A percentile compares a stretch with the other conserved stretches of the same genome.
Evolutionary conservation across 2,329 filamentous ascomycete genomes (phyloP).

Genomic region (Apiospora phragmitis): DNA sequence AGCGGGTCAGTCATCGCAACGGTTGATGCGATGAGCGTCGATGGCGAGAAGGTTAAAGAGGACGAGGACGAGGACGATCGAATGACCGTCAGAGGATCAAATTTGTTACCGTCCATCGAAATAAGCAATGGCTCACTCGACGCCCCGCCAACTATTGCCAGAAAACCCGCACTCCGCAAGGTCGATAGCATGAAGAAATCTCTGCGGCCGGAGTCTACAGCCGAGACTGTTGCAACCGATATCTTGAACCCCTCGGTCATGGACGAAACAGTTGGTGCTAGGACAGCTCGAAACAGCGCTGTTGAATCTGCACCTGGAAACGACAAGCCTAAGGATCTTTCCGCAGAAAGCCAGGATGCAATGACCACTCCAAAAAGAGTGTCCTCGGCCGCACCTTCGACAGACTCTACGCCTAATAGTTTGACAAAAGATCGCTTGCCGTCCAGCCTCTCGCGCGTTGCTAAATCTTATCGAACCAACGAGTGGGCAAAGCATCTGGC

Average conservation of each 20-base stretch:
- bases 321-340: conserved; percentile 19
- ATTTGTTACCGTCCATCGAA: background rate
- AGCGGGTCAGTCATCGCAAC: conserved; percentile 58
- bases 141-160: background rate
- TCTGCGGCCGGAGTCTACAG: conserved; percentile 18
- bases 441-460: conserved; percentile 71
- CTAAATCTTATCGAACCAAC: conserved; percentile 84
- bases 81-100: background rate
- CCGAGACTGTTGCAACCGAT: conserved; percentile 30
- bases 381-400: background rate
- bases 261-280: conserved; percentile 18
- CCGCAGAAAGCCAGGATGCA: conserved; percentile 17
- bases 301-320: conserved; percentile 20
- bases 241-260: conserved; percentile 23
- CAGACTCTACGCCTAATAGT: conserved; percentile 46
- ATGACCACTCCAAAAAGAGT: background rate
- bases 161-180: background rate
- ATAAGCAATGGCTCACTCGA: background rate
- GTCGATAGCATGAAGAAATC: background rate
- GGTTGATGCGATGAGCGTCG: conserved; percentile 52
- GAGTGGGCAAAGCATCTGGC: conserved; percentile 94
- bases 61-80: conserved; percentile 34
- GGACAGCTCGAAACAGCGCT: conserved; percentile 24
- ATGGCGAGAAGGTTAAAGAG: conserved; percentile 33
- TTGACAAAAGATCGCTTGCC: conserved; percentile 66